A percentile compares a stretch with the other conserved stretches of the same genome.
These are phyloP conservation scores for Penicillium psychrosexuale DNA, from an alignment of 2,329 filamentous ascomycete genomes.

Conservation along the genomic window DNA sequence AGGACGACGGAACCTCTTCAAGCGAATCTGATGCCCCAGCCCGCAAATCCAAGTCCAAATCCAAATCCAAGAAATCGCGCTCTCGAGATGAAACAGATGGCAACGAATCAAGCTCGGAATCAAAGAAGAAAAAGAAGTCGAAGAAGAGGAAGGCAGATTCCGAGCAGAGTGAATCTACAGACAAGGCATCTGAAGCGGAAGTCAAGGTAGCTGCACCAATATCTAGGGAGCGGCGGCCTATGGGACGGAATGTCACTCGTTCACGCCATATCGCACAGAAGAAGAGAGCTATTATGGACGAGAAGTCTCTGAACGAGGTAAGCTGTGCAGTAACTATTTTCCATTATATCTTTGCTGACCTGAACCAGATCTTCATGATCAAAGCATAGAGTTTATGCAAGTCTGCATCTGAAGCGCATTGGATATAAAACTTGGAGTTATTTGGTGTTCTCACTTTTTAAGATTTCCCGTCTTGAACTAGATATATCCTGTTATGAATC, in stretches of 20 bases:
- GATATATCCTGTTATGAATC: conserved; percentile 6
- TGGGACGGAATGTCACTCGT: conserved; percentile 69
- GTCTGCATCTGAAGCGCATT: conserved; percentile 11
- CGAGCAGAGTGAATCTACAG: conserved; percentile 26
- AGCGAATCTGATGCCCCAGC: conserved; percentile 12
- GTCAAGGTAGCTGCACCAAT: conserved; percentile 41
- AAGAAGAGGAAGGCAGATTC: conserved; percentile 39
- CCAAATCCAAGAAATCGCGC: conserved; percentile 23
- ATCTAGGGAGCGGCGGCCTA: conserved; percentile 46
- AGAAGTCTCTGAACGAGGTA: conserved; percentile 82
- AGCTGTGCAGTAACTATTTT: conserved; percentile 21
- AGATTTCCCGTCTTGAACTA: background rate
- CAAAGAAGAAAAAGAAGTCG: conserved; percentile 32
- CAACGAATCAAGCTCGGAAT: conserved; percentile 20
- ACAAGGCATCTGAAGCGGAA: background rate
- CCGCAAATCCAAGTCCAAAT: conserved; percentile 17
- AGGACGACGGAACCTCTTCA: conserved; percentile 2
- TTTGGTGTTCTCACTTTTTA: background rate
- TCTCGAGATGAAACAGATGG: conserved; percentile 19
- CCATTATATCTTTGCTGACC: conserved; percentile 2
- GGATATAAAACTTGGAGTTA: conserved; percentile 3
- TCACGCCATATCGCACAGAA: conserved; percentile 87
- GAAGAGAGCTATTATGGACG: conserved; percentile 75
- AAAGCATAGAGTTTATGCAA: conserved; percentile 19
- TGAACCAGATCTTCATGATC: conserved; percentile 25